Evolutionary conservation across 495 filamentous ascomycete genomes (phyloP).

Genomic region (Clavariopsis aquatica): DNA sequence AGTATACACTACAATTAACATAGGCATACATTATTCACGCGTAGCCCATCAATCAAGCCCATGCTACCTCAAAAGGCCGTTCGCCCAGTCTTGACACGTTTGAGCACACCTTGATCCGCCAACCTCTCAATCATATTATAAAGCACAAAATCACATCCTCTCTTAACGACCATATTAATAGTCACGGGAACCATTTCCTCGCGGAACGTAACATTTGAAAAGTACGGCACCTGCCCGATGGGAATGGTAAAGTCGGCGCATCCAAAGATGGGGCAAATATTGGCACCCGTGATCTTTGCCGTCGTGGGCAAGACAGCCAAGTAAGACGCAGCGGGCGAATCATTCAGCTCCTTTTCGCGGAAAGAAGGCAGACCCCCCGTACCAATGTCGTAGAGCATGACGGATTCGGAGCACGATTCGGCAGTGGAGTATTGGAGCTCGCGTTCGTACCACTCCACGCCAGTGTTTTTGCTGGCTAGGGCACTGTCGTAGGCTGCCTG

Average conservation of each 20-base stretch:
- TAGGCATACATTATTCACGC: neutral
- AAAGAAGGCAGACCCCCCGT: constrained; percentile 48
- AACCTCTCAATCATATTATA: constrained; percentile 51
- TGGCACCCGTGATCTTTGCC: constrained; percentile 42
- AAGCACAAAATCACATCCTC: constrained; percentile 51
- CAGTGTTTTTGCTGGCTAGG: constrained; percentile 39
- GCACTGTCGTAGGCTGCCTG: constrained; percentile 37
- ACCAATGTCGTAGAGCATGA: constrained; percentile 50
- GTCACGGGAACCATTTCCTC: constrained; percentile 50
- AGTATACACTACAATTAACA: neutral
- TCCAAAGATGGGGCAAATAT: constrained; percentile 46
- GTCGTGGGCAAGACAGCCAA: constrained; percentile 41
- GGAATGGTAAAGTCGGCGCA: constrained; percentile 49
- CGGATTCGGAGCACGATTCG: constrained; percentile 46
- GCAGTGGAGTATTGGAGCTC: constrained; percentile 43
- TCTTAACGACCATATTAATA: constrained; percentile 46
- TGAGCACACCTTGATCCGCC: constrained; percentile 47
- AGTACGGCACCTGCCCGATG: constrained; percentile 49
- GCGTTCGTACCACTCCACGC: constrained; percentile 47
- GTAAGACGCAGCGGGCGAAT: constrained; percentile 39
- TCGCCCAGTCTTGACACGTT: constrained; percentile 46
- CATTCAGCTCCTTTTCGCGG: constrained; percentile 43
- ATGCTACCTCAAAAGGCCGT: constrained; percentile 41
- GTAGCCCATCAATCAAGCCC: neutral
- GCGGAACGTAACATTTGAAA: constrained; percentile 43